Conservation (phyloP, 139 green algal genomes). For the Zygnema circumcarinatum region DNA sequence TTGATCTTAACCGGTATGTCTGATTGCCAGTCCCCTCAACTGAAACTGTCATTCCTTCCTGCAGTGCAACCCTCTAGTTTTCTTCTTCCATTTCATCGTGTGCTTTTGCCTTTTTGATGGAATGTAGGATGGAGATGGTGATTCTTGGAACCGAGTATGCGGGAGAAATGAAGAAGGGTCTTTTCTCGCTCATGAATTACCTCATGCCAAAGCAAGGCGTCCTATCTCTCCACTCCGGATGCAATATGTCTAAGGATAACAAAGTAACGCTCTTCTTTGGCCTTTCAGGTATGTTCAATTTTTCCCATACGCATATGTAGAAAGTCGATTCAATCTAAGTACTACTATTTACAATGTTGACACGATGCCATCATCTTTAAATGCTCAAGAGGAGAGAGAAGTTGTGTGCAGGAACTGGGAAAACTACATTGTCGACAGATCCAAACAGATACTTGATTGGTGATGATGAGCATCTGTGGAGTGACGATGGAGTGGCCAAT, state of each 20-base stretch:
- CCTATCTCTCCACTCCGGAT: conserved; percentile 83
- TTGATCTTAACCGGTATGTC: conserved; percentile 64
- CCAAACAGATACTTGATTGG: conserved; percentile 82
- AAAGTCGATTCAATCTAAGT: too few species aligned
- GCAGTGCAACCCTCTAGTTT: too few species aligned
- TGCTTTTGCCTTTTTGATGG: too few species aligned
- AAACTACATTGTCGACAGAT: conserved; percentile 79
- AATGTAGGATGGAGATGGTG: conserved; percentile 56
- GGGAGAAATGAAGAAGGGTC: conserved; percentile 95
- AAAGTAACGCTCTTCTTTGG: conserved; percentile 70
- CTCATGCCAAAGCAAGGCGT: conserved; percentile 81
- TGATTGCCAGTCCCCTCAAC: too few species aligned
- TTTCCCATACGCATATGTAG: too few species aligned
- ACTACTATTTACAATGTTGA: too few species aligned
- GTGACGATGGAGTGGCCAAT: conserved; percentile 86
- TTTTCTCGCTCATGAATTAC: conserved; percentile 91
- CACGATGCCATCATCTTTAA: too few species aligned
- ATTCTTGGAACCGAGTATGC: conserved; percentile 84
- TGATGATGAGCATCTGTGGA: conserved; percentile 95
- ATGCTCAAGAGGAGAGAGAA: too few species aligned
- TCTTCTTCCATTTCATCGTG: too few species aligned
- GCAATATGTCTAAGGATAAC: conserved; percentile 73
- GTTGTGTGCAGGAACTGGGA: conserved; percentile 65
- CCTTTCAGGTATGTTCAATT: conserved; percentile 57
- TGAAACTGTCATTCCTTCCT: too few species aligned